Percentiles rank a stretch among this genome's conserved stretches.
Evolutionary conservation across 75 land plant genomes (phyloP).

Genomic region (Cupressus sempervirens): DNA sequence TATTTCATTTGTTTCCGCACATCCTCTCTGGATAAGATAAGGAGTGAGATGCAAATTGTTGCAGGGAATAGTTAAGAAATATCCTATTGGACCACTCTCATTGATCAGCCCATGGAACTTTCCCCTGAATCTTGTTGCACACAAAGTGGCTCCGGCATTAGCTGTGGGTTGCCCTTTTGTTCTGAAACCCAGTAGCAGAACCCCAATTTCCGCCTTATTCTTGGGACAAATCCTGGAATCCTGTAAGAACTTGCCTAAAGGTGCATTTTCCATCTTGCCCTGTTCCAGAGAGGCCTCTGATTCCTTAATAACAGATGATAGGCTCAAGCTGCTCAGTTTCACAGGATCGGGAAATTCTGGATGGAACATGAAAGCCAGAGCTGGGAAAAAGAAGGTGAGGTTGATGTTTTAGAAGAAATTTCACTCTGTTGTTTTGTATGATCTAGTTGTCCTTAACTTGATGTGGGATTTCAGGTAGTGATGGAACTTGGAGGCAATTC

Average conservation of each 20-base stretch:
- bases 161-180: slow-evolving; percentile 52
- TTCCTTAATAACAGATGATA: slow-evolving; percentile 35
- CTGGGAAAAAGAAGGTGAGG: slow-evolving; percentile 46
- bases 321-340: slow-evolving; percentile 41
- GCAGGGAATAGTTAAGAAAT: slow-evolving; percentile 41
- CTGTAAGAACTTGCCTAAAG: slow-evolving; percentile 23
- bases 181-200: slow-evolving; percentile 38
- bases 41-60: background rate
- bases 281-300: slow-evolving; percentile 33
- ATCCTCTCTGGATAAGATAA: no score
- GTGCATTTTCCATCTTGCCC: slow-evolving; percentile 45
- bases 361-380: slow-evolving; percentile 41
- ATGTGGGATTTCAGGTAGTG: slow-evolving; percentile 25
- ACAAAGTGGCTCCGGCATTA: slow-evolving; percentile 45
- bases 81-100: slow-evolving; percentile 44
- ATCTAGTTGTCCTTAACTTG: background rate
- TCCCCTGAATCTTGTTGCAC: slow-evolving; percentile 41
- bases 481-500: slow-evolving; percentile 51
- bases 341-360: slow-evolving; percentile 44
- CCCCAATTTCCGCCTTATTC: slow-evolving; percentile 33
- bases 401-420: background rate
- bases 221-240: slow-evolving; percentile 35
- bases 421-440: background rate
- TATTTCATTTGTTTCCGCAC: no score
- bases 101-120: slow-evolving; percentile 55